These are phyloP conservation scores for Curvularia eragrostidis DNA, from an alignment of 2,329 filamentous ascomycete genomes.

Conservation along the genomic window DNA sequence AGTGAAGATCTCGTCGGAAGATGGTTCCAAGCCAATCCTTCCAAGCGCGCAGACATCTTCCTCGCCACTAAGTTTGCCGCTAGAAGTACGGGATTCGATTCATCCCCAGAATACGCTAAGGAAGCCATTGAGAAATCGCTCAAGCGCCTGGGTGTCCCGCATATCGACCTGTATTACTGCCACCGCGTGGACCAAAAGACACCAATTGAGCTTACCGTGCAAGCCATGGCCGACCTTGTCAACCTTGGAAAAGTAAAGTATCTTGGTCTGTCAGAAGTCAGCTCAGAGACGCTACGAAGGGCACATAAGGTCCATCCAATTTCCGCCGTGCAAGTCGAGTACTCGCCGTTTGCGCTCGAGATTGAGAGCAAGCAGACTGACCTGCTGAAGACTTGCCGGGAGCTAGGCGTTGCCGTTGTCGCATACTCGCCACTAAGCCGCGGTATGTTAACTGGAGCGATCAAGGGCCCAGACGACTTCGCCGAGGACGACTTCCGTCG, in stretches of 20 bases:
- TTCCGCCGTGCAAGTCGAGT: conserved; percentile 60
- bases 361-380: conserved; percentile 52
- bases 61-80: conserved; percentile 47
- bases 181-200: conserved; percentile 54
- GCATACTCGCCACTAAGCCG: conserved; percentile 50
- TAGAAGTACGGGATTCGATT: conserved; percentile 54
- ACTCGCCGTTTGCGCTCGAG: conserved; percentile 57
- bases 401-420: conserved; percentile 53
- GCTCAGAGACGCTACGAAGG: conserved; percentile 56
- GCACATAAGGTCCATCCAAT: conserved; percentile 58
- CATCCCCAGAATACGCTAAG: conserved; percentile 51
- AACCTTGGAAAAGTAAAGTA: conserved; percentile 60
- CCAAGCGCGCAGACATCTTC: conserved; percentile 57
- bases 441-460: conserved; percentile 39
- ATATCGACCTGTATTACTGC: conserved; percentile 56
- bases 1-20: conserved; percentile 45
- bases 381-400: conserved; percentile 51
- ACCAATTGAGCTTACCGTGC: conserved; percentile 58
- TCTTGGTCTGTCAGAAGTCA: conserved; percentile 57
- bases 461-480: conserved; percentile 55
- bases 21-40: conserved; percentile 49
- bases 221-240: conserved; percentile 62
- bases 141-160: conserved; percentile 49
- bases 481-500: conserved; percentile 36
- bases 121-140: conserved; percentile 51